A percentile compares a stretch with the other conserved stretches of the same genome.
These are phyloP conservation scores for Zanthoxylum bungeanum DNA, from an alignment of 345 rosid species.

Conservation along the genomic window DNA sequence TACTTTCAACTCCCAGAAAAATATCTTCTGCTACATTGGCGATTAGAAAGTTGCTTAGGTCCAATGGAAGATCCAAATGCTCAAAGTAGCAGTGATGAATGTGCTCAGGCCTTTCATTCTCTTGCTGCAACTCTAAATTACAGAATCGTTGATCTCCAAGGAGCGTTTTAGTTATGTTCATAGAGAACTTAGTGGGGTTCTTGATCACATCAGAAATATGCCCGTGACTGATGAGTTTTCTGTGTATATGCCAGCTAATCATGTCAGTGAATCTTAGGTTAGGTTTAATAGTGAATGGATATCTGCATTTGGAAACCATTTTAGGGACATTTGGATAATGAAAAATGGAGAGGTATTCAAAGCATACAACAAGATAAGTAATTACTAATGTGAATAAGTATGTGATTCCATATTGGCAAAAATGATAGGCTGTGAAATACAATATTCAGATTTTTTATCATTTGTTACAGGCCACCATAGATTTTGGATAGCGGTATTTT, in stretches of 20 bases:
- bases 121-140: constrained; percentile 59
- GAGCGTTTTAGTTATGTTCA: constrained; percentile 56
- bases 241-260: constrained; percentile 37
- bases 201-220: constrained; percentile 56
- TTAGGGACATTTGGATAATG: constrained; percentile 1
- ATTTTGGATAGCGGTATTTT: no score
- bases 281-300: neutral
- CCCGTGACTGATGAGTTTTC: constrained; percentile 36
- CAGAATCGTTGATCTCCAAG: constrained; percentile 62
- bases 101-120: constrained; percentile 61
- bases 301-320: constrained; percentile 13
- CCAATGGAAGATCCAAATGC: constrained; percentile 41
- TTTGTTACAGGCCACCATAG: constrained; percentile 2
- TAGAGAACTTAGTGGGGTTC: constrained; percentile 53
- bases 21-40: constrained; percentile 76
- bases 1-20: constrained; percentile 80
- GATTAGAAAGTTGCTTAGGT: constrained; percentile 45
- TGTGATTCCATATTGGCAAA: neutral
- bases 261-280: constrained; percentile 35
- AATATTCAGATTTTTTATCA: constrained; percentile 5
- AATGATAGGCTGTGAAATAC: constrained; percentile 14
- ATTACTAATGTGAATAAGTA: constrained; percentile 8
- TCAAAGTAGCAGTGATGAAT: constrained; percentile 44
- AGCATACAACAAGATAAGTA: neutral
- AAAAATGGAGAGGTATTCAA: neutral